Evolutionary conservation across 177 flowering plant species (phyloP).

Genomic region (Tripterygium wilfordii): DNA sequence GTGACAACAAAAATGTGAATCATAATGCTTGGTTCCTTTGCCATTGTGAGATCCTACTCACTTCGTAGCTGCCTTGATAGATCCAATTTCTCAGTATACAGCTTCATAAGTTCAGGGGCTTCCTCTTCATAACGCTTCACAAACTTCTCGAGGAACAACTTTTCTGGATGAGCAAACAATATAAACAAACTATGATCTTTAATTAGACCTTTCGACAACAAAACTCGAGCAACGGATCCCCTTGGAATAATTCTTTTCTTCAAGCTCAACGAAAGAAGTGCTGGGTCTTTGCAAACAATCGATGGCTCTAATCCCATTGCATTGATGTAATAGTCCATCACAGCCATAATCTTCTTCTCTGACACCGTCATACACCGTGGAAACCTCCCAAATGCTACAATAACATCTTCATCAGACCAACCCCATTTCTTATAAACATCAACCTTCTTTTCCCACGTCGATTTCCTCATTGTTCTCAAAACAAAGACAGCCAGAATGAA

Average conservation of each 20-base stretch:
- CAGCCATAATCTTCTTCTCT: conserved; percentile 13
- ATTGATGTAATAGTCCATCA: conserved; percentile 22
- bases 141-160: conserved; percentile 6
- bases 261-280: conserved; percentile 8
- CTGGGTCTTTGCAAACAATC: conserved; percentile 6
- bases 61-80: no score
- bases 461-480: no score
- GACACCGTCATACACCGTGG: conserved; percentile 17
- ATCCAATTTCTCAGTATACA: no score
- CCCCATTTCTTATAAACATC: no score
- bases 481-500: conserved; percentile 9
- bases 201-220: no score
- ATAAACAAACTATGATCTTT: no score
- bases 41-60: no score
- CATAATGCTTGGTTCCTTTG: no score
- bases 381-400: conserved; percentile 11
- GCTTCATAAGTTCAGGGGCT: conserved; percentile 9
- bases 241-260: conserved; percentile 19
- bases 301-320: conserved; percentile 17
- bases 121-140: conserved; percentile 2
- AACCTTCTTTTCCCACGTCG: no score
- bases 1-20: no score
- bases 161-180: not conserved
- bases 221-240: no score
- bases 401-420: no score